Evolutionary conservation across 2,329 filamentous ascomycete species (phyloP).

Genomic region (Exophiala bonariae): DNA sequence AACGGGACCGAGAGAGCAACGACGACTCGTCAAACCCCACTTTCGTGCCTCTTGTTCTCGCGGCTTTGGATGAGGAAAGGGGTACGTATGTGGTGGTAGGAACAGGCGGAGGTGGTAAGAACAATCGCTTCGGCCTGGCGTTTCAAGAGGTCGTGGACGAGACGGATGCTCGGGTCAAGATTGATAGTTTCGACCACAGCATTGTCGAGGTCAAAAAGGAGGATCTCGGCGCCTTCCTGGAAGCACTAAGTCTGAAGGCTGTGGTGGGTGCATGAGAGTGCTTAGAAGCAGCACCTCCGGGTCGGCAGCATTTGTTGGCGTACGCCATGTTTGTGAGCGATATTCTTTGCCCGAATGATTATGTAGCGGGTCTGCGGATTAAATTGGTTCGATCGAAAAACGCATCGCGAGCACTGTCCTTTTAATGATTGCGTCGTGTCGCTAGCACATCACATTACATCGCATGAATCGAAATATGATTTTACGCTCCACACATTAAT

Average conservation of each 20-base stretch:
- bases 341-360: too few species aligned
- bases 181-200: slow-evolving; percentile 96
- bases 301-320: too few species aligned
- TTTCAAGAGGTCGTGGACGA: slow-evolving; percentile 94
- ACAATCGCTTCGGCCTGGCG: slow-evolving; percentile 86
- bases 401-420: too few species aligned
- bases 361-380: too few species aligned
- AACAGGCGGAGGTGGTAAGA: slow-evolving; percentile 63
- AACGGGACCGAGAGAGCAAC: slow-evolving; percentile 74
- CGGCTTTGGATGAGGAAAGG: slow-evolving; percentile 80
- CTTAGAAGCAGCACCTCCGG: too few species aligned
- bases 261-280: slow-evolving; percentile 58
- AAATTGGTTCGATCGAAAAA: too few species aligned
- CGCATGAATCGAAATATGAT: too few species aligned
- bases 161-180: slow-evolving; percentile 83
- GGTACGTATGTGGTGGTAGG: slow-evolving; percentile 92
- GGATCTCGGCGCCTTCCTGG: slow-evolving; percentile 84
- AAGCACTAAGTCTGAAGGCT: slow-evolving; percentile 86
- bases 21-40: not conserved
- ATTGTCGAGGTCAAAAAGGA: slow-evolving; percentile 98
- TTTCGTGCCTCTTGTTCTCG: slow-evolving; percentile 76
- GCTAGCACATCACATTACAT: too few species aligned
- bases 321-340: too few species aligned
- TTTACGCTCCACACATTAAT: too few species aligned
- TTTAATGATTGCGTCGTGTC: too few species aligned